Evolutionary conservation across 306 rosid species (phyloP), one percentile per base, ranked within the genome.

Genomic region (Astragalus glycyphyllos): DNA sequence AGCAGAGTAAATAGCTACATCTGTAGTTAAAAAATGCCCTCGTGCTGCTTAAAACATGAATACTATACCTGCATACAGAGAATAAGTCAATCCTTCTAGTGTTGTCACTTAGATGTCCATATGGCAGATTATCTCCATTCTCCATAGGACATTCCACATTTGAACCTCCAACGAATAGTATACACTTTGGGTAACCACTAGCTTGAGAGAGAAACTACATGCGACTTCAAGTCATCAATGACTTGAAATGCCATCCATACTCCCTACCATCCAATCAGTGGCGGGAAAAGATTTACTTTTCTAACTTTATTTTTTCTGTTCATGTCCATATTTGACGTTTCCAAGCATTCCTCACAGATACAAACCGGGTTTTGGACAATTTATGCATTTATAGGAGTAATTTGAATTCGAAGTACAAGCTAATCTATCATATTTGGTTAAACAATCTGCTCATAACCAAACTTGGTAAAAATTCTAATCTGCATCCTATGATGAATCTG

Each of bases 271-370:
- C 15, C 37, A 48, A 46, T 46, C 31, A n/a, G 8, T 29, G 37
- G 17, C 1, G 13, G 11, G 16, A 20, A 31, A 45, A 45, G 6
- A 9, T 5, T 15, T 11, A 29, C 17, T 40, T 15, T 37, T 8
- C 4, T 4, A 64, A 45, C 12, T 16, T 17, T 34, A 15, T 12
- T 58, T 31, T 20, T 9, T 38, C 10, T 38, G 12, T 47, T 8
- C 59, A 23, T 40, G 47, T 12, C 20, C 11, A 61, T 51, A 15
- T 44, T 14, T 32, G 23, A 46, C 31, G 41, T 53, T 77, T 31
- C 42, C 59, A 44, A 35, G 38, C 29, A 63, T 54, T 77, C 35
- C 73, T 70, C 72, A 49, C 11, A 10, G 4, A 13, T 7, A 59
- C 31, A 20, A 42, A 53, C 17, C 11, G 34, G 37, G 53, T 45